Conservation (phyloP, 2,329 filamentous ascomycete genomes). For the Karstenula rhodostoma region DNA sequence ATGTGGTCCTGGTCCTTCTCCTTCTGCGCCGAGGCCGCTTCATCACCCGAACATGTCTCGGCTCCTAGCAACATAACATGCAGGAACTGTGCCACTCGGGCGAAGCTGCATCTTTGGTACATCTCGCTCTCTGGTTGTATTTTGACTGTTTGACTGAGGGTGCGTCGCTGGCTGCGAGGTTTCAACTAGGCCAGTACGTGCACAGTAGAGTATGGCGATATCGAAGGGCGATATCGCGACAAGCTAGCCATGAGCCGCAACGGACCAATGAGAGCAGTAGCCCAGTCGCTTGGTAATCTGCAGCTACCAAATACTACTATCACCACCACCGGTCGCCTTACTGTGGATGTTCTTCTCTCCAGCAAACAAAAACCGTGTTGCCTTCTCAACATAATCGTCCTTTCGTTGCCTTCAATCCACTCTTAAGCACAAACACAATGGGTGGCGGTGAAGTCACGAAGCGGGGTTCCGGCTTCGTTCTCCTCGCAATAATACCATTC, state of each 20-base stretch:
- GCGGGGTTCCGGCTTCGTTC: constrained; percentile 43
- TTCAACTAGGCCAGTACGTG: not conserved
- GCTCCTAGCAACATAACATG: not conserved
- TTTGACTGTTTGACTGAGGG: not conserved
- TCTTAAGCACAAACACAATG: constrained; percentile 45
- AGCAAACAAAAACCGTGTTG: not conserved
- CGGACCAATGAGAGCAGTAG: not conserved
- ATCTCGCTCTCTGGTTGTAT: no score
- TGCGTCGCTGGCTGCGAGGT: not conserved
- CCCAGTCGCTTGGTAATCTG: not conserved
- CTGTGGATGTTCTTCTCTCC: not conserved
- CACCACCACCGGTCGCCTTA: not conserved
- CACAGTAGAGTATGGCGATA: constrained; percentile 1
- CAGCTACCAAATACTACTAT: constrained; percentile 2
- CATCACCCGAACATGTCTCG: constrained; percentile 2
- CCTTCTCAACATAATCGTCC: not conserved
- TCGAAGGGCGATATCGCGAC: constrained; percentile 5
- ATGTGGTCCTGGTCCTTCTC: not conserved
- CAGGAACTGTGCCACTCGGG: not conserved
- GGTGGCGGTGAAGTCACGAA: constrained; percentile 52
- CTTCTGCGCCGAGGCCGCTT: not conserved
- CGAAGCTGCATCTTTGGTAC: not conserved
- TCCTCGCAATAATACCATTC: constrained; percentile 56
- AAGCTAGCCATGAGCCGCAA: not conserved
- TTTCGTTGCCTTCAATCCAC: not conserved